Evolutionary conservation across 1,139 yeast genomes (phyloP).

Genomic region (Kodamaea derodonti): DNA sequence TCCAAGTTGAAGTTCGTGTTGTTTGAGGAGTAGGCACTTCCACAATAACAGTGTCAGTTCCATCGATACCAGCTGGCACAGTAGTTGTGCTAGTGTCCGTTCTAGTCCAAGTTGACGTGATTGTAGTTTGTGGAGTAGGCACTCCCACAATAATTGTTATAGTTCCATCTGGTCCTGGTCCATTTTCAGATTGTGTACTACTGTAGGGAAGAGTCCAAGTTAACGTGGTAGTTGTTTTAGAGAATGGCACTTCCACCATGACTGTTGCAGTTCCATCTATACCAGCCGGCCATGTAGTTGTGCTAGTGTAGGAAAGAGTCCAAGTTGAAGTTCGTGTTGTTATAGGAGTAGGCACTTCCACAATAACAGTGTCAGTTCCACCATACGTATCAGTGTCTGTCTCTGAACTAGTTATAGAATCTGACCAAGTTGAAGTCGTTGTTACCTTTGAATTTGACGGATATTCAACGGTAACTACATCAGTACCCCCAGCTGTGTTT

Average conservation of each 20-base stretch:
- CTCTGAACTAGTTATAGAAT: conserved; percentile 7
- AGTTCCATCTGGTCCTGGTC: conserved; percentile 8
- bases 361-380: conserved; percentile 10
- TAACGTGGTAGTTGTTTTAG: neutral
- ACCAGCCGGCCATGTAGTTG: conserved; percentile 3
- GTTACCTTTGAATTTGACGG: conserved; percentile 12
- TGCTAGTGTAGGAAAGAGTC: conserved; percentile 2
- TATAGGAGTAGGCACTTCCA: conserved; percentile 12
- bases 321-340: conserved; percentile 8
- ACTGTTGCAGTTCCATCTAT: conserved; percentile 8
- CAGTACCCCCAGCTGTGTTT: conserved; percentile 9
- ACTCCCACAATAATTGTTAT: conserved; percentile 12
- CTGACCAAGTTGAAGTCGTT: conserved; percentile 10
- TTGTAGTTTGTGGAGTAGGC: conserved; percentile 11
- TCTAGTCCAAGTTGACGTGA: conserved; percentile 6
- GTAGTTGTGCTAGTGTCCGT: conserved; percentile 3
- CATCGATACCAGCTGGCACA: conserved; percentile 9
- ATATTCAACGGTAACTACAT: conserved; percentile 13
- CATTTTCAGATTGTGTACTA: conserved; percentile 9
- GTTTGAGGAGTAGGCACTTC: conserved; percentile 9
- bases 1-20: conserved; percentile 9
- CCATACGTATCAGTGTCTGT: conserved; percentile 8
- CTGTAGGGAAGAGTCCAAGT: conserved; percentile 5
- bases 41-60: conserved; percentile 5
- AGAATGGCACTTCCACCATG: conserved; percentile 9